A percentile compares a stretch with the other conserved stretches of the same genome.
phyloP scores from a whole-genome alignment of 2,329 filamentous ascomycete species.

The Ceratocystiopsis minuta region DNA sequence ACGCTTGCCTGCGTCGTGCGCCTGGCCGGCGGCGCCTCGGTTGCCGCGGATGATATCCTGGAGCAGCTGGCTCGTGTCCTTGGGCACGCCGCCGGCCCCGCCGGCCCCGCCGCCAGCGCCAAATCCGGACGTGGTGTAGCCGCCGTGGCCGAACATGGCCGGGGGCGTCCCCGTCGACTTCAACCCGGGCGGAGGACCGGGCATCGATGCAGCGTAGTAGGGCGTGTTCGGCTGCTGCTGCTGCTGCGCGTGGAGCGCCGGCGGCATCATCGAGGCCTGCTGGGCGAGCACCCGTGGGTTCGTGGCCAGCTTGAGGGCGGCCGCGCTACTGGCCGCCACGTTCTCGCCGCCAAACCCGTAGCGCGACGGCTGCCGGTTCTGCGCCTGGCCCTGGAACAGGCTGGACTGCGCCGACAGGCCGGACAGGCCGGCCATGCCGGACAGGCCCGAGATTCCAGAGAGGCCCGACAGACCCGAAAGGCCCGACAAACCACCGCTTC shows the following conservation, averaged over 20 bases:
- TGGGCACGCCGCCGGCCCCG: slow-evolving; percentile 37
- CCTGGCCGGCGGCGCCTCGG: slow-evolving; percentile 46
- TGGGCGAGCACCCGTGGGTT: slow-evolving; percentile 70
- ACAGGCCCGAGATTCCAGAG: no score
- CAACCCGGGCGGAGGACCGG: slow-evolving; percentile 82
- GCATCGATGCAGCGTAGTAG: slow-evolving; percentile 64
- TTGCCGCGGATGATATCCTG: slow-evolving; percentile 59
- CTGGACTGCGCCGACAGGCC: slow-evolving; percentile 3
- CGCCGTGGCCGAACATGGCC: slow-evolving; percentile 72
- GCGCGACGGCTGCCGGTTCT: slow-evolving; percentile 68
- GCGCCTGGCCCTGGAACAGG: slow-evolving; percentile 44
- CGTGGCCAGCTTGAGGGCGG: slow-evolving; percentile 56
- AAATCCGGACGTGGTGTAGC: slow-evolving; percentile 26
- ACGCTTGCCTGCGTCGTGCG: slow-evolving; percentile 85
- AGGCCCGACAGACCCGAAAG: no score
- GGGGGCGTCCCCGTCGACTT: slow-evolving; percentile 92
- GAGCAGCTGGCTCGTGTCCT: slow-evolving; percentile 61
- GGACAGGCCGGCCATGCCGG: no score
- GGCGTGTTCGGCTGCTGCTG: slow-evolving; percentile 40
- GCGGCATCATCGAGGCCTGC: slow-evolving; percentile 74
- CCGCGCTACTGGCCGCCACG: slow-evolving; percentile 37
- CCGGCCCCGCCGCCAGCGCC: slow-evolving; percentile 36
- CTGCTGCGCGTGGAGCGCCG: slow-evolving; percentile 37
- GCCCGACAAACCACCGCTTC: no score
- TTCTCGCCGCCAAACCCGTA: slow-evolving; percentile 76